phyloP scores from a whole-genome alignment of 2,329 filamentous ascomycete genomes.

The Exserohilum turcica region DNA sequence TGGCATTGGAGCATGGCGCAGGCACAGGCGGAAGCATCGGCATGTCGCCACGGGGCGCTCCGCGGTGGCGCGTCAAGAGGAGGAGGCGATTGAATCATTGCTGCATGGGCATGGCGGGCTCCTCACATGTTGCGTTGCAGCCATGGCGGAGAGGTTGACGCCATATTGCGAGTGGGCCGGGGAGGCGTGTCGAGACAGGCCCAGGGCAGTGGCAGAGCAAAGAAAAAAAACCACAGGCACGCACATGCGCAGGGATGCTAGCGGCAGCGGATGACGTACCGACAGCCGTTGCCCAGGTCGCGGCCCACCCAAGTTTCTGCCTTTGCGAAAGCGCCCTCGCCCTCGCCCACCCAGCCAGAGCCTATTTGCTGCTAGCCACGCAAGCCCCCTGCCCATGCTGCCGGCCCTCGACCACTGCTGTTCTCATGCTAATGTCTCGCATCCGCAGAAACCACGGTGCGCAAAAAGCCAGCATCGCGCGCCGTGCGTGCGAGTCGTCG shows the following conservation, averaged over 20 bases:
- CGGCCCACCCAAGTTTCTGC: conserved; percentile 14
- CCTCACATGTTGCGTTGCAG: neutral
- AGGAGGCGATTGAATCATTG: conserved; percentile 5
- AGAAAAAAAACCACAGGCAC: neutral
- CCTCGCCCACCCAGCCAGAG: conserved; percentile 3
- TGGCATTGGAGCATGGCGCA: no score
- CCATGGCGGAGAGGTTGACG: conserved; percentile 16
- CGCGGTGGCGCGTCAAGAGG: conserved; percentile 10
- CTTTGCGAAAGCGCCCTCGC: neutral
- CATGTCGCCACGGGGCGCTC: conserved; percentile 9
- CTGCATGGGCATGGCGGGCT: conserved; percentile 5
- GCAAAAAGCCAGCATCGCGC: neutral
- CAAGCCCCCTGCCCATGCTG: conserved; percentile 6
- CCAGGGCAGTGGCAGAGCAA: neutral
- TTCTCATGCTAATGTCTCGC: neutral
- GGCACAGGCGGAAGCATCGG: conserved; percentile 3
- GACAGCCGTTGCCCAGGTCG: conserved; percentile 5
- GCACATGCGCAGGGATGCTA: neutral
- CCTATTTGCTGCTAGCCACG: conserved; percentile 13
- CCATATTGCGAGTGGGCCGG: conserved; percentile 10
- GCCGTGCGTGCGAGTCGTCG: neutral
- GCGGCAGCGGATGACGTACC: conserved; percentile 22
- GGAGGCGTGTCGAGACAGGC: neutral
- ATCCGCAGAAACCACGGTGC: neutral
- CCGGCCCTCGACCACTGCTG: conserved; percentile 4